phyloP scores from a whole-genome alignment of 306 rosid genomes.

The Dryas octopetala region DNA sequence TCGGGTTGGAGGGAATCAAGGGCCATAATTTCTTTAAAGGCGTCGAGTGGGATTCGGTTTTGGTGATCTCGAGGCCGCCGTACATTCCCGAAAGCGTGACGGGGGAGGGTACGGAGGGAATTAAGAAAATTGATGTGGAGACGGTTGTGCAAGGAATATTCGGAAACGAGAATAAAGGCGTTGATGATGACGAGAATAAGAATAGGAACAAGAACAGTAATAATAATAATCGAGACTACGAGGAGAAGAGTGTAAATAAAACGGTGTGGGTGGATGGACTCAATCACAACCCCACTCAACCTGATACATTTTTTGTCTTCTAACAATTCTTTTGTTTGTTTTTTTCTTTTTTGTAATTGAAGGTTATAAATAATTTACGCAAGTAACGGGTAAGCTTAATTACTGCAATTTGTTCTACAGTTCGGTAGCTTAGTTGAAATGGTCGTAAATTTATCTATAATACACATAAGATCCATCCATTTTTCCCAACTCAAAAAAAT shows the following conservation, averaged over 20 bases:
- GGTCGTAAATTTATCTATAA: too few species aligned
- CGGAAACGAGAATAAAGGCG: background rate
- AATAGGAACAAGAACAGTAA: too few species aligned
- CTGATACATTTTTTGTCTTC: constrained; percentile 42
- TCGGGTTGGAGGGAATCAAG: constrained; percentile 56
- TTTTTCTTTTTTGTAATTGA: background rate
- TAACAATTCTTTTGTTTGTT: constrained; percentile 23
- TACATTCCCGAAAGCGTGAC: constrained; percentile 52
- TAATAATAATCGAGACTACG: background rate
- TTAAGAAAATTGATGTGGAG: constrained; percentile 47
- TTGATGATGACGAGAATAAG: background rate
- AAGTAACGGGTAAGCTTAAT: background rate
- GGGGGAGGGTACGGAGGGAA: constrained; percentile 31
- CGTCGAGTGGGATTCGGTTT: constrained; percentile 55
- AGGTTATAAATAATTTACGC: background rate
- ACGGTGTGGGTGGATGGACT: constrained; percentile 37
- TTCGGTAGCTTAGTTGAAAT: too few species aligned
- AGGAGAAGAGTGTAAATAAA: constrained; percentile 1
- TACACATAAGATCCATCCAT: too few species aligned
- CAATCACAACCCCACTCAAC: constrained; percentile 15
- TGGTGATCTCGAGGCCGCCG: constrained; percentile 63
- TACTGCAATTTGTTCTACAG: background rate
- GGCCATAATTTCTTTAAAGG: constrained; percentile 64
- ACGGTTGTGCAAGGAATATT: constrained; percentile 57
- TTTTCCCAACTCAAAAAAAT: too few species aligned